Conservation (phyloP, 2,329 filamentous ascomycete species). For the Septoria petroselini region DNA sequence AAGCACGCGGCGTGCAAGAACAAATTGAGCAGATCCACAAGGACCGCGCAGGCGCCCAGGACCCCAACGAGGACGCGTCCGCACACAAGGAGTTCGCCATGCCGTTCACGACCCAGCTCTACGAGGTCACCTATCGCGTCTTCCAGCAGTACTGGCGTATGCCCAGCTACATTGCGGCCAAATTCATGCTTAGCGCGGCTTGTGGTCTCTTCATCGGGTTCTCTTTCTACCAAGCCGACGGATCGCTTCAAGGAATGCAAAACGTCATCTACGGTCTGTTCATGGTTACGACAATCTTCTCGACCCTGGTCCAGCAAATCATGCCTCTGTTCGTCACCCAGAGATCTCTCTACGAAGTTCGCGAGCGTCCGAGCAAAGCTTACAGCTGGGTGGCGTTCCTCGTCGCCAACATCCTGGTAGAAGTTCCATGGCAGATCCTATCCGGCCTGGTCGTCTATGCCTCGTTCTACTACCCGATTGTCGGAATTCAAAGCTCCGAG, state of each 20-base stretch:
- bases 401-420: conserved; percentile 67
- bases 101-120: conserved; percentile 39
- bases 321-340: conserved; percentile 60
- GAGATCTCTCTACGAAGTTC: conserved; percentile 58
- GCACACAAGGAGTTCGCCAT: conserved; percentile 46
- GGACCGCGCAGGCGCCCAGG: conserved; percentile 33
- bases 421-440: conserved; percentile 65
- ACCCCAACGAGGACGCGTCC: conserved; percentile 35
- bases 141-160: conserved; percentile 48
- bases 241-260: conserved; percentile 44
- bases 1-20: conserved; percentile 35
- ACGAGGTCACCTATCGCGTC: conserved; percentile 41
- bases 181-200: conserved; percentile 54
- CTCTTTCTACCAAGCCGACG: conserved; percentile 43
- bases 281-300: conserved; percentile 44
- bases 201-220: conserved; percentile 51
- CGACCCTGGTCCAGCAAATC: conserved; percentile 55
- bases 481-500: conserved; percentile 44
- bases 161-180: conserved; percentile 54
- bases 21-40: conserved; percentile 43
- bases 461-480: conserved; percentile 62
- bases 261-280: conserved; percentile 51
- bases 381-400: conserved; percentile 76
- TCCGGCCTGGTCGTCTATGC: conserved; percentile 62
- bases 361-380: conserved; percentile 62